Conservation (phyloP, 345 rosid species). For the Corchorus capsularis region DNA sequence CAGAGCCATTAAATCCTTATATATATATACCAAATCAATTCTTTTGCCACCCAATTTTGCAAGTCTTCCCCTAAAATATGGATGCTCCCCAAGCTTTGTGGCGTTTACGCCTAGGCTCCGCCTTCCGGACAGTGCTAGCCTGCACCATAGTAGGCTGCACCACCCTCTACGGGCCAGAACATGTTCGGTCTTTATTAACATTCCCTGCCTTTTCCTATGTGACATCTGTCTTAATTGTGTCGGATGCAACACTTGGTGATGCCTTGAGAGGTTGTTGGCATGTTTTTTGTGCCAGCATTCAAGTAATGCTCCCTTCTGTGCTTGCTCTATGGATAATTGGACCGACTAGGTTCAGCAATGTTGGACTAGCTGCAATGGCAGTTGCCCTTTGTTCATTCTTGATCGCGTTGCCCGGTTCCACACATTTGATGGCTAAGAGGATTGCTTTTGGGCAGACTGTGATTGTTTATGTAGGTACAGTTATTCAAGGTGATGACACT, state of each 20-base stretch:
- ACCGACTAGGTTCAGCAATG: constrained; percentile 41
- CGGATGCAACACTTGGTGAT: constrained; percentile 73
- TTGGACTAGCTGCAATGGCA: constrained; percentile 46
- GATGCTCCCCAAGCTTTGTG: constrained; percentile 24
- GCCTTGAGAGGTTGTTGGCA: constrained; percentile 55
- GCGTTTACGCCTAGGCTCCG: constrained; percentile 43
- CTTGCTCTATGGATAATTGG: constrained; percentile 45
- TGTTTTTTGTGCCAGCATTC: constrained; percentile 53
- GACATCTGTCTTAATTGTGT: constrained; percentile 64
- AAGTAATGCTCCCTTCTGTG: constrained; percentile 41
- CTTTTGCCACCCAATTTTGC: background rate
- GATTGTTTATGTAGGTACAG: constrained; percentile 60
- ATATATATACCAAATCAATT: background rate
- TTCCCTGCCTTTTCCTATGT: constrained; percentile 76
- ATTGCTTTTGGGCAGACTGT: constrained; percentile 83
- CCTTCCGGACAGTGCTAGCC: constrained; percentile 62
- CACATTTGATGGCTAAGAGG: constrained; percentile 62
- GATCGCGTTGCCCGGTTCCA: constrained; percentile 76
- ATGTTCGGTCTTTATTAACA: constrained; percentile 29
- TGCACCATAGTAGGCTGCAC: constrained; percentile 63
- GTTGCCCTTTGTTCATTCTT: constrained; percentile 56
- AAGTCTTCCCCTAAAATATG: background rate
- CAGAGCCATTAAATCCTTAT: background rate
- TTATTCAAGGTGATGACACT: constrained; percentile 42
- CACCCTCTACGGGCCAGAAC: constrained; percentile 59